These are phyloP conservation scores for Suillus luteus DNA, from an alignment of 768 basidiomycete species.

Conservation along the genomic window DNA sequence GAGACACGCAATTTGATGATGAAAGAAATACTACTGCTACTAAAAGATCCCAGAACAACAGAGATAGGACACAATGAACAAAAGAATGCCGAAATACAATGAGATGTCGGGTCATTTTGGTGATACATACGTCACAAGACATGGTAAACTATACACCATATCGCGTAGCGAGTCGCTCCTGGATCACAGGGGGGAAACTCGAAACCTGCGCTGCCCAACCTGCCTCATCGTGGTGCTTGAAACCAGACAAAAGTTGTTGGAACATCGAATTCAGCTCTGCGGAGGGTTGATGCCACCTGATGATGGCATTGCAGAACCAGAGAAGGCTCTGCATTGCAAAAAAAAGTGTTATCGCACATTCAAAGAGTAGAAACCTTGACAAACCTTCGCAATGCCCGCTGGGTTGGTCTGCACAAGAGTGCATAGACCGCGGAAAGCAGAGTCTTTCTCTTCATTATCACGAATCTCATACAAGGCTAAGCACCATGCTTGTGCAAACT, in stretches of 20 bases:
- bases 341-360: neutral
- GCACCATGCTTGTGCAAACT: conserved; percentile 97
- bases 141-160: conserved; percentile 70
- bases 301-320: conserved; percentile 98
- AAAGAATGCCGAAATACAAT: conserved; percentile 16
- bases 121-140: conserved; percentile 16
- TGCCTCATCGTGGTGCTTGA: conserved; percentile 84
- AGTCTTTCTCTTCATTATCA: conserved; percentile 99
- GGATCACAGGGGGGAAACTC: conserved; percentile 85
- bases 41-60: conserved; percentile 18
- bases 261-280: conserved; percentile 94
- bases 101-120: conserved; percentile 10
- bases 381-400: conserved; percentile 86
- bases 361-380: conserved; percentile 25
- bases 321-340: conserved; percentile 67
- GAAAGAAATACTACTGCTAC: conserved; percentile 30
- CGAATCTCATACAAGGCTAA: conserved; percentile 97
- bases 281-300: conserved; percentile 93
- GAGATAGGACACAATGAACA: conserved; percentile 31
- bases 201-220: conserved; percentile 86
- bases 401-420: conserved; percentile 95
- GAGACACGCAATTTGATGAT: conserved; percentile 14
- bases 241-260: conserved; percentile 82
- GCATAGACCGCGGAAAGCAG: conserved; percentile 96
- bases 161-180: conserved; percentile 80